Percentiles rank a stretch among this genome's conserved stretches.
Conservation (phyloP, 2,329 filamentous ascomycete species). For the Botrytis byssoidea region DNA sequence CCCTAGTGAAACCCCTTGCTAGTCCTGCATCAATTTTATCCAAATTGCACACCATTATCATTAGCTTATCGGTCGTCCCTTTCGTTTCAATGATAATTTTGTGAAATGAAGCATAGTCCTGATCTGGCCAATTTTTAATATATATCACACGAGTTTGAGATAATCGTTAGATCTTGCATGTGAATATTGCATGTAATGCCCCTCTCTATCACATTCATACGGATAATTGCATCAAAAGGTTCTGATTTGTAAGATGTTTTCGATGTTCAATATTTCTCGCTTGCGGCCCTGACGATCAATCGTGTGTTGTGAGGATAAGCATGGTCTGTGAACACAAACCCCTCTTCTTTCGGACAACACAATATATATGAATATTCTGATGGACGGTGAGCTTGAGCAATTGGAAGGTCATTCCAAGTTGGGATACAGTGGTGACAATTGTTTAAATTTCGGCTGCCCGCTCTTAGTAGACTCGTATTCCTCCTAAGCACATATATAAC, state of each 20-base stretch:
- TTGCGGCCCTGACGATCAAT: constrained; percentile 18
- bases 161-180: constrained; percentile 18
- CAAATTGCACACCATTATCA: constrained; percentile 15
- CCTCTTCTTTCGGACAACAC: constrained; percentile 9
- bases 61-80: constrained; percentile 19
- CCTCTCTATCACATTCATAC: neutral
- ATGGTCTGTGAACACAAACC: constrained; percentile 18
- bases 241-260: constrained; percentile 10
- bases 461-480: neutral
- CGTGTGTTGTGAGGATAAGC: constrained; percentile 7
- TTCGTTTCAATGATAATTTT: constrained; percentile 9
- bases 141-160: constrained; percentile 19
- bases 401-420: neutral
- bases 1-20: constrained; percentile 9
- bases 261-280: constrained; percentile 8
- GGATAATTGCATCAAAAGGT: constrained; percentile 3
- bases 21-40: constrained; percentile 20
- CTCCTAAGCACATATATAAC: neutral
- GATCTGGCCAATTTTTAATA: constrained; percentile 12
- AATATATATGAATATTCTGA: neutral
- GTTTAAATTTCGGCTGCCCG: neutral
- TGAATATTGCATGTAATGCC: neutral
- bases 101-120: constrained; percentile 17
- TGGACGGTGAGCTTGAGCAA: neutral
- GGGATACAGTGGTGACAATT: neutral